A percentile compares a stretch with the other conserved stretches of the same genome.
Evolutionary conservation across 1,284 basidiomycete genomes (phyloP).

Genomic region (Entoloma clypeatum): DNA sequence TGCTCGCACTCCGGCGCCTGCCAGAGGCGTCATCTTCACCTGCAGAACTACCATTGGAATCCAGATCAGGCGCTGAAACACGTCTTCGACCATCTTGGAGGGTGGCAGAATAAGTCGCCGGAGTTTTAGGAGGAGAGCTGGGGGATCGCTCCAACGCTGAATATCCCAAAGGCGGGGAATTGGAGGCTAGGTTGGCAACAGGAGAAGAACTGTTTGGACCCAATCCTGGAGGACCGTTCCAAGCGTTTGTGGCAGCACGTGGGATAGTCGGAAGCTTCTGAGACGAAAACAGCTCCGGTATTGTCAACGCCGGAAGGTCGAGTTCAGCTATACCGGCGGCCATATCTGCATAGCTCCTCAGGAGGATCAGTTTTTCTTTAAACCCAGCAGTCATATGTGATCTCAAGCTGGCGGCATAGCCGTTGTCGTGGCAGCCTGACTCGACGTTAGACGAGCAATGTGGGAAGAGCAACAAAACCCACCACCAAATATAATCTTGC

Average conservation of each 20-base stretch:
- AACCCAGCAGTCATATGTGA: constrained; percentile 63
- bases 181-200: constrained; percentile 6
- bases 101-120: constrained; percentile 33
- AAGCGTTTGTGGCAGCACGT: constrained; percentile 6
- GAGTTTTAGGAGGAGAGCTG: constrained; percentile 22
- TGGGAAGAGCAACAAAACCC: constrained; percentile 9
- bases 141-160: constrained; percentile 20
- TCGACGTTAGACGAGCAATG: background rate
- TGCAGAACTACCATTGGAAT: constrained; percentile 31
- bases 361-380: constrained; percentile 61
- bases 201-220: constrained; percentile 8
- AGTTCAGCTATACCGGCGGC: constrained; percentile 57
- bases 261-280: constrained; percentile 39
- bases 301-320: constrained; percentile 48
- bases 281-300: constrained; percentile 60
- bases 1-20: constrained; percentile 29
- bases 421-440: constrained; percentile 69
- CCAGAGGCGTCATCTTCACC: constrained; percentile 36
- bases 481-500: constrained; percentile 64
- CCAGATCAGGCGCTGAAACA: constrained; percentile 32
- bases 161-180: constrained; percentile 10
- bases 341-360: constrained; percentile 60
- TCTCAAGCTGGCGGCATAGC: constrained; percentile 60
- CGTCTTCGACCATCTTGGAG: constrained; percentile 30
- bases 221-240: constrained; percentile 13